Conservation (phyloP, 192 early-diverging fungal genomes). For the Rhizoclosmatium sp. region DNA sequence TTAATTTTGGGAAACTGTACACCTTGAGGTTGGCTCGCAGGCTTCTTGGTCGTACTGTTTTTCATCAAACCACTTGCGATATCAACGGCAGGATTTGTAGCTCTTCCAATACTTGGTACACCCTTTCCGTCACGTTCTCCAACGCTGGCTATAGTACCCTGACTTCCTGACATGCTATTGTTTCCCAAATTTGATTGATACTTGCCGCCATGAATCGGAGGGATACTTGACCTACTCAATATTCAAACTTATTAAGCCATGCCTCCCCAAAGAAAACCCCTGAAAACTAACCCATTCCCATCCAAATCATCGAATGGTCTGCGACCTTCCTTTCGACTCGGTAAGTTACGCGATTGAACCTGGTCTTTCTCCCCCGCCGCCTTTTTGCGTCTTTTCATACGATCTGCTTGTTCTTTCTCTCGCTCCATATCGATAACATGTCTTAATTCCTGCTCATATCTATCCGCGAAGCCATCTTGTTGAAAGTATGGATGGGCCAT, state of each 20-base stretch:
- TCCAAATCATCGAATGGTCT: conserved; percentile 56
- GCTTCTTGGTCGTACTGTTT: conserved; percentile 12
- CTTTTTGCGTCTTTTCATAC: conserved; percentile 42
- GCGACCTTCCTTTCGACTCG: conserved; percentile 48
- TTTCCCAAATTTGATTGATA: conserved; percentile 7
- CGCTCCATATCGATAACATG: conserved; percentile 61
- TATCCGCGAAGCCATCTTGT: conserved; percentile 60
- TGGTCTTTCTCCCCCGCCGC: background rate
- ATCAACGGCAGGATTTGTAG: conserved; percentile 27
- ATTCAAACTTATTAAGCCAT: background rate
- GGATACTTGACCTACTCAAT: conserved; percentile 22
- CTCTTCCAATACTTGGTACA: background rate
- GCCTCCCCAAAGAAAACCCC: background rate
- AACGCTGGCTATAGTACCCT: conserved; percentile 26
- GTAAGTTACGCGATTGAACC: conserved; percentile 35
- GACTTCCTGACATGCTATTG: conserved; percentile 20
- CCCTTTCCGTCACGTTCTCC: background rate
- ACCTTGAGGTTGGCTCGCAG: conserved; percentile 32
- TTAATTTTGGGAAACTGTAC: conserved; percentile 31
- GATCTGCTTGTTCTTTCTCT: conserved; percentile 57
- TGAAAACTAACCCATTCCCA: conserved; percentile 35
- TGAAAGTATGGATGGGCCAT: conserved; percentile 68
- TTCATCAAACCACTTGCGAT: conserved; percentile 33
- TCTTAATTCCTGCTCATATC: conserved; percentile 60
- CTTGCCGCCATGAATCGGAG: conserved; percentile 25